Base-by-base conservation (phyloP, 768 basidiomycete genomes). In the Boletus pseudo-olivaceus region DNA sequence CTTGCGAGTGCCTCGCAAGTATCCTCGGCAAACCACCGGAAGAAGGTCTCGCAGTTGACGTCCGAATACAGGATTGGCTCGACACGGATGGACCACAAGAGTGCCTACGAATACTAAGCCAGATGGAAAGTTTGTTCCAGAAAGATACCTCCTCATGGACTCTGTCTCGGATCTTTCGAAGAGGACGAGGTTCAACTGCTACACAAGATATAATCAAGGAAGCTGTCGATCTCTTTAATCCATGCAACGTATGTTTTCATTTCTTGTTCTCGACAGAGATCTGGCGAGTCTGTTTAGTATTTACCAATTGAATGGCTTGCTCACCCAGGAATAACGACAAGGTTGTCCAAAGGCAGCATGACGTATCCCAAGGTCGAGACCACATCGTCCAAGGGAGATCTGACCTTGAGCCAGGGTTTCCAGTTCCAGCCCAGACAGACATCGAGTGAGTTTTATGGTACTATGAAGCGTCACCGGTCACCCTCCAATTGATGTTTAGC, bases 1-100 rank as follows among this genome's bases (percentile, higher is more conserved):
- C 53, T 32, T 56, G 47, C 53, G 30, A 44, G 12, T 39, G 30
- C 32, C 40, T 56, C 5, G 37, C 11, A 6, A 4, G 3, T 27
- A 14, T 30, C 38, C 42, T 56, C 7, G 34, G 33, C 6, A 27
- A 32, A 15, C 14, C n/a, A 7, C 20, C n/a, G 14, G 12, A 34
- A 8, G 34, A 37, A 26, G 42, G 38, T 23, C 47, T 30, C n/a
- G 11, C 15, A 0, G 9, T 56, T 26, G 53, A 56, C 9, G 14
- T 12, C 17, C 17, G 53, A 20, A 32, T 56, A 26, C 17, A 48
- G 20, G 53, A 49, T 29, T 56, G 55, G 53, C 7, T 56, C 15
- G 10, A 12, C 26, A 54, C 37, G 2, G 32, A 29, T 3, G 51
- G 35, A 54, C 54, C 51, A 4, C 26, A 29, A 40, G 43, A 33